A percentile compares a stretch with the other conserved stretches of the same genome.
phyloP scores from a whole-genome alignment of 192 early-diverging fungal genomes.

The Gaertneriomyces sp. region DNA sequence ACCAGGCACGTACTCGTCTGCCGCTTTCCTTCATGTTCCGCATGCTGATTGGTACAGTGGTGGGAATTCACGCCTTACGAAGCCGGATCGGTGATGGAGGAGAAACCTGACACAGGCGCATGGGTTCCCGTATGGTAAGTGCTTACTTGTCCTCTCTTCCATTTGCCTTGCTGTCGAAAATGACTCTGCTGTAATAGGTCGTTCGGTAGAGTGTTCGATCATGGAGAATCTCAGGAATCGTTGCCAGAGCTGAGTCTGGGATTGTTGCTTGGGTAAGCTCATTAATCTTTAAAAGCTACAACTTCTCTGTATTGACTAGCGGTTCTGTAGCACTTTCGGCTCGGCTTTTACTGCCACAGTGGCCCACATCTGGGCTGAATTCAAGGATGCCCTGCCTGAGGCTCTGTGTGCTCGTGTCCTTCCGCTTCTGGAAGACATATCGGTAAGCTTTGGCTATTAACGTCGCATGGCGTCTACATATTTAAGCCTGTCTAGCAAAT shows the following conservation, averaged over 20 bases:
- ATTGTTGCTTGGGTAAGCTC: conserved; percentile 22
- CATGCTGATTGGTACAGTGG: conserved; percentile 21
- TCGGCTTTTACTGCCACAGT: conserved; percentile 43
- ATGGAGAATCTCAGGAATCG: conserved; percentile 3
- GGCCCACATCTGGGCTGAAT: conserved; percentile 30
- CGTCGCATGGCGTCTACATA: not conserved
- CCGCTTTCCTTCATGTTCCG: no score
- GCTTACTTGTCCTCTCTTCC: no score
- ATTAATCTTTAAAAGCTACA: not conserved
- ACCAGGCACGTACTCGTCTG: not conserved
- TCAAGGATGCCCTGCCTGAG: conserved; percentile 25
- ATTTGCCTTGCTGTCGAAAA: not conserved
- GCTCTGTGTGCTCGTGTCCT: conserved; percentile 1
- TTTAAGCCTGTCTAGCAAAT: conserved; percentile 18
- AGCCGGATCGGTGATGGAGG: conserved; percentile 20
- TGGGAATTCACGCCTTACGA: conserved; percentile 41
- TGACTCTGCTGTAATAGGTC: not conserved
- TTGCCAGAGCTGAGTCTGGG: conserved; percentile 32
- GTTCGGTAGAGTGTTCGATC: conserved; percentile 28
- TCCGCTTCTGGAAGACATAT: conserved; percentile 24
- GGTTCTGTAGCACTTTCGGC: conserved; percentile 31
- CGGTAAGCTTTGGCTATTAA: conserved; percentile 13
- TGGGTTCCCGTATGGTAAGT: conserved; percentile 36
- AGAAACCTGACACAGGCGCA: conserved; percentile 11
- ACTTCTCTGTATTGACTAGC: not conserved